Evolutionary conservation across 2,329 filamentous ascomycete genomes (phyloP).

Genomic region (Cladophialophora yegresii): DNA sequence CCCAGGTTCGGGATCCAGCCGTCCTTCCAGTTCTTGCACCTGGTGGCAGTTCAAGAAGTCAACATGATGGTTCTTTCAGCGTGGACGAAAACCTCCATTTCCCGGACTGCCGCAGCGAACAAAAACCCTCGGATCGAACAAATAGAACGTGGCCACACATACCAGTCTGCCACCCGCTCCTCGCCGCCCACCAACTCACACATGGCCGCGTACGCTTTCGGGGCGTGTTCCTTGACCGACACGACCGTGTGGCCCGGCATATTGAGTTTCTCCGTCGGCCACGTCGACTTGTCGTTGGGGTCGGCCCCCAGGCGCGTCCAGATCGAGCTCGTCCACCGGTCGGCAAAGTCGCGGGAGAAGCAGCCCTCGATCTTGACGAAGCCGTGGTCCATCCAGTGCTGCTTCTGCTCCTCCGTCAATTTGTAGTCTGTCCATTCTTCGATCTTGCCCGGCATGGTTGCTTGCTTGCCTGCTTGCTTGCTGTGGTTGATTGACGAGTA

Average conservation of each 20-base stretch:
- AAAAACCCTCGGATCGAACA: too few species aligned
- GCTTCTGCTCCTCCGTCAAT: conserved; percentile 13
- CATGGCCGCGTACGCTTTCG: conserved; percentile 68
- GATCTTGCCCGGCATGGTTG: conserved; percentile 14
- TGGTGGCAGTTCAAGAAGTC: not conserved
- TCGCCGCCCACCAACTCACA: conserved; percentile 67
- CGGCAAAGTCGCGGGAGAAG: conserved; percentile 10
- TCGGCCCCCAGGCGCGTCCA: conserved; percentile 19
- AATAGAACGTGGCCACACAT: too few species aligned
- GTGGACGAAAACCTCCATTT: too few species aligned
- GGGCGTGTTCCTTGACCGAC: conserved; percentile 59
- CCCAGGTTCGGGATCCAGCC: conserved; percentile 70
- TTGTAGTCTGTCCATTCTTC: conserved; percentile 8
- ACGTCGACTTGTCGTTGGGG: conserved; percentile 65
- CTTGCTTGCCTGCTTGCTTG: too few species aligned
- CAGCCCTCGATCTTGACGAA: conserved; percentile 16
- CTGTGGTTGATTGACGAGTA: too few species aligned
- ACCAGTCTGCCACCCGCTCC: conserved; percentile 50
- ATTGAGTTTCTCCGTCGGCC: conserved; percentile 61
- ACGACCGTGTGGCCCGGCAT: conserved; percentile 64
- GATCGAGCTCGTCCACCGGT: conserved; percentile 14
- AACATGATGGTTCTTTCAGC: not conserved
- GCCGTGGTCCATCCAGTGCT: conserved; percentile 14
- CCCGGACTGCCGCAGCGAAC: too few species aligned
- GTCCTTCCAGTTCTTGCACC: conserved; percentile 60